Evolutionary conservation across 163 green algal genomes (phyloP).

Genomic region (Scenedesmus sp.): DNA sequence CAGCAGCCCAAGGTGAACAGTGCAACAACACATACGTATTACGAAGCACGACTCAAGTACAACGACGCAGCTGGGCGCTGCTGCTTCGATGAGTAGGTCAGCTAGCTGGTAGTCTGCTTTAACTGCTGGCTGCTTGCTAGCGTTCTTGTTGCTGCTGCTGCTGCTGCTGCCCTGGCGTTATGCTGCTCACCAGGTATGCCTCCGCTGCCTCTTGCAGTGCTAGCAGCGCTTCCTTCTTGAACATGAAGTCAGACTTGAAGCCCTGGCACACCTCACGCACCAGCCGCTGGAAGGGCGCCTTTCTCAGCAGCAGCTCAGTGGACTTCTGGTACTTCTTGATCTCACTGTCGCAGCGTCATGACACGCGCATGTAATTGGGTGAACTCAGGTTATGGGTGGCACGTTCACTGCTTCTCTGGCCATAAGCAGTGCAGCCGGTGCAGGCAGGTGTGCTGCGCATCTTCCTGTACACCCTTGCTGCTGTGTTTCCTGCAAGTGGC

Average conservation of each 20-base stretch:
- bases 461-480: too few relatives aligned
- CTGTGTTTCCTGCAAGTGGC: too few relatives aligned
- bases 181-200: constrained; percentile 72
- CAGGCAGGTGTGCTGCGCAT: too few relatives aligned
- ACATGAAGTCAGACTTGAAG: not conserved
- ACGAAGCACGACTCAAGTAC: not conserved
- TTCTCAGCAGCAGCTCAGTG: constrained; percentile 62
- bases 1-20: not conserved
- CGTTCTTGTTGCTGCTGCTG: not conserved
- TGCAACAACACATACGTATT: not conserved
- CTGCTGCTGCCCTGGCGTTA: not conserved
- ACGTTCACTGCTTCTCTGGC: too few relatives aligned
- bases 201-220: constrained; percentile 90
- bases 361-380: not conserved
- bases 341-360: constrained; percentile 46
- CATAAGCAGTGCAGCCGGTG: too few relatives aligned
- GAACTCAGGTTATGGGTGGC: not conserved
- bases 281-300: constrained; percentile 57
- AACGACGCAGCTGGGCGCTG: not conserved
- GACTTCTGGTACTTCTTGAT: constrained; percentile 72
- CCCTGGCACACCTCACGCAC: constrained; percentile 47
- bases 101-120: too few relatives aligned
- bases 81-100: too few relatives aligned
- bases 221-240: constrained; percentile 60
- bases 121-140: not conserved